A percentile compares a stretch with the other conserved stretches of the same genome.
phyloP scores from a whole-genome alignment of 2,329 filamentous ascomycete species.

The Hawksworthiomyces lignivorus region DNA sequence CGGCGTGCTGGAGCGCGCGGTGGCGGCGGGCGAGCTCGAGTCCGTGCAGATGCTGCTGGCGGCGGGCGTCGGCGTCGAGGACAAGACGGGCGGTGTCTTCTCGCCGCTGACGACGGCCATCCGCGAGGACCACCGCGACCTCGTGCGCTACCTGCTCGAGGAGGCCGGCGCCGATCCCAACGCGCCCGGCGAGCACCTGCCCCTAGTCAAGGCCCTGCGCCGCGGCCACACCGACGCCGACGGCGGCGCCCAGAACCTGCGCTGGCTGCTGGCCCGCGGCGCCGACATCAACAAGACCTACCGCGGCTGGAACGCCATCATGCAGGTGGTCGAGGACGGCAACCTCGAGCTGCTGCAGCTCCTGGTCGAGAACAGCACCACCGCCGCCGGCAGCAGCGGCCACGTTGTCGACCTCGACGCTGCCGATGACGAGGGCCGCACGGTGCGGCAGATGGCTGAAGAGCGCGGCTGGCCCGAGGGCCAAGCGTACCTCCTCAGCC shows the following conservation, averaged over 20 bases:
- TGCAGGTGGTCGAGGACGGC: slow-evolving; percentile 59
- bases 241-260: slow-evolving; percentile 48
- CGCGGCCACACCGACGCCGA: slow-evolving; percentile 48
- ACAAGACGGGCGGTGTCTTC: slow-evolving; percentile 66
- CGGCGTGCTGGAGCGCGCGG: slow-evolving; percentile 23
- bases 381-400: no score
- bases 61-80: slow-evolving; percentile 60
- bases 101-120: slow-evolving; percentile 30
- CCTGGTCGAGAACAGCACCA: slow-evolving; percentile 29
- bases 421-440: slow-evolving; percentile 20
- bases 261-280: slow-evolving; percentile 48
- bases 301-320: slow-evolving; percentile 57
- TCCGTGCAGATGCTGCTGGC: slow-evolving; percentile 57
- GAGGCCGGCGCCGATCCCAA: slow-evolving; percentile 18
- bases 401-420: slow-evolving; percentile 20
- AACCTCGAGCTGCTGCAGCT: slow-evolving; percentile 46
- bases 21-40: slow-evolving; percentile 53
- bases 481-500: slow-evolving; percentile 32
- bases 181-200: slow-evolving; percentile 58
- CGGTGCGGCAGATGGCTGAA: slow-evolving; percentile 49
- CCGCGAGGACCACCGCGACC: slow-evolving; percentile 37
- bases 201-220: slow-evolving; percentile 61
- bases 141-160: slow-evolving; percentile 39
- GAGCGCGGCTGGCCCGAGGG: slow-evolving; percentile 53
- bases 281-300: slow-evolving; percentile 63